phyloP scores from a whole-genome alignment of 257 asterid genomes.

The Przewalskia tangutica region DNA sequence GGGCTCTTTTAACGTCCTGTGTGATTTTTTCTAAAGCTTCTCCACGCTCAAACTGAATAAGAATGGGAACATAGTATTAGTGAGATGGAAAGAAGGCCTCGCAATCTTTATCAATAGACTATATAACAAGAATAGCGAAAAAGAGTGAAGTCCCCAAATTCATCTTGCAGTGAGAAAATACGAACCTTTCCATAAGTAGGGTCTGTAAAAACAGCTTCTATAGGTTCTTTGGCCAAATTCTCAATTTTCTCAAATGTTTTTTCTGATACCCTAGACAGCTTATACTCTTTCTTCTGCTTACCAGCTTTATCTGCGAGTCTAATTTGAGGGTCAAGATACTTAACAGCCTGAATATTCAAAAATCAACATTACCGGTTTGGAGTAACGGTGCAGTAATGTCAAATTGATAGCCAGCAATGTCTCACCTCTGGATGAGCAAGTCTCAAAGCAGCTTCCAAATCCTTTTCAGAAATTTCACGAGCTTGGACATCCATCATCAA shows the following conservation, averaged over 20 bases:
- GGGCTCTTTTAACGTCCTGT: conserved; percentile 53
- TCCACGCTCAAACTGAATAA: conserved; percentile 78
- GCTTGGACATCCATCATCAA: conserved; percentile 97
- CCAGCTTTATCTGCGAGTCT: conserved; percentile 90
- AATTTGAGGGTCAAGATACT: conserved; percentile 83
- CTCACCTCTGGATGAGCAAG: conserved; percentile 93
- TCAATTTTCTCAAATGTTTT: conserved; percentile 65
- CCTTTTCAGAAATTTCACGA: conserved; percentile 80
- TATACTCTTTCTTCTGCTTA: conserved; percentile 69
- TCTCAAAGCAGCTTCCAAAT: conserved; percentile 81
- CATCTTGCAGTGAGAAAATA: neutral
- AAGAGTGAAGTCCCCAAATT: neutral
- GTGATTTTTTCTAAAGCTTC: conserved; percentile 85
- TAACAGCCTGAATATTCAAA: conserved; percentile 62
- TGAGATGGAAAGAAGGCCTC: conserved; percentile 1
- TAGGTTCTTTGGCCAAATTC: conserved; percentile 70
- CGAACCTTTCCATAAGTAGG: conserved; percentile 90
- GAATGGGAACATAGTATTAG: conserved; percentile 9
- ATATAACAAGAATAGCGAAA: neutral
- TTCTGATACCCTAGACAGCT: conserved; percentile 63
- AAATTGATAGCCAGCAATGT: conserved; percentile 1
- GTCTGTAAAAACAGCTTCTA: conserved; percentile 82
- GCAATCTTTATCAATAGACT: neutral
- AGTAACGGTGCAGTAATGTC: conserved; percentile 6
- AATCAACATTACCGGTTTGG: conserved; percentile 15